A percentile compares a stretch with the other conserved stretches of the same genome.
Evolutionary conservation across 2,329 filamentous ascomycete species (phyloP).

Genomic region (Trichophyton benhamiae): DNA sequence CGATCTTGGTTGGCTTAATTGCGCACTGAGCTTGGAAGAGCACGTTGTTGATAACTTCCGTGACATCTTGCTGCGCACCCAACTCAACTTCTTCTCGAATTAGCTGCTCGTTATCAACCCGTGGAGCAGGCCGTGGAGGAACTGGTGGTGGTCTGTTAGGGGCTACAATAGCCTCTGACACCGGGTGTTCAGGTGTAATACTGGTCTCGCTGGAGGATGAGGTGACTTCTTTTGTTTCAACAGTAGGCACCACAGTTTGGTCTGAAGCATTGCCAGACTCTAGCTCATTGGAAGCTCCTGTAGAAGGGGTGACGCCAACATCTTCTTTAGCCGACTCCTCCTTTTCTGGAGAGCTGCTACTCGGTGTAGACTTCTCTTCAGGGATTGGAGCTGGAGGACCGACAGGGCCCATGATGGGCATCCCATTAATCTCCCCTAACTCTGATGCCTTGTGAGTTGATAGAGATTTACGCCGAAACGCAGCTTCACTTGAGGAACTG

Average conservation of each 20-base stretch:
- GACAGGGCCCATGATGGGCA: conserved; percentile 36
- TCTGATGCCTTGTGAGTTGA: conserved; percentile 22
- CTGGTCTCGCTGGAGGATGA: background rate
- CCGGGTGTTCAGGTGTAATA: background rate
- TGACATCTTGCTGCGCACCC: conserved; percentile 80
- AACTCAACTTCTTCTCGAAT: conserved; percentile 42
- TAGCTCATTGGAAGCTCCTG: conserved; percentile 13
- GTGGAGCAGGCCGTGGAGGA: conserved; percentile 40
- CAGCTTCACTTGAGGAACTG: conserved; percentile 43
- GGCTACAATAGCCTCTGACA: conserved; percentile 20
- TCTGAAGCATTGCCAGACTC: conserved; percentile 6
- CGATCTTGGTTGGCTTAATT: conserved; percentile 56
- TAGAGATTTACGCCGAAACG: conserved; percentile 38
- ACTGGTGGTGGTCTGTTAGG: conserved; percentile 45
- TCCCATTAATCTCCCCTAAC: conserved; percentile 34
- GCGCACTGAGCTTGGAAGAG: conserved; percentile 84
- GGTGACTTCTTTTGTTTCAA: background rate
- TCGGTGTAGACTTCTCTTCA: conserved; percentile 4
- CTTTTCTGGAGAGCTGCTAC: conserved; percentile 7
- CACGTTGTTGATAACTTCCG: conserved; percentile 87
- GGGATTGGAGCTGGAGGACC: conserved; percentile 24
- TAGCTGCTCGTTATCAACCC: conserved; percentile 24
- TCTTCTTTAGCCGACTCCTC: conserved; percentile 15
- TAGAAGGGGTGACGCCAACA: conserved; percentile 24
- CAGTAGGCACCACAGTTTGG: background rate